phyloP scores from a whole-genome alignment of 2,329 filamentous ascomycete species.

The Grosmannia clavigera region DNA sequence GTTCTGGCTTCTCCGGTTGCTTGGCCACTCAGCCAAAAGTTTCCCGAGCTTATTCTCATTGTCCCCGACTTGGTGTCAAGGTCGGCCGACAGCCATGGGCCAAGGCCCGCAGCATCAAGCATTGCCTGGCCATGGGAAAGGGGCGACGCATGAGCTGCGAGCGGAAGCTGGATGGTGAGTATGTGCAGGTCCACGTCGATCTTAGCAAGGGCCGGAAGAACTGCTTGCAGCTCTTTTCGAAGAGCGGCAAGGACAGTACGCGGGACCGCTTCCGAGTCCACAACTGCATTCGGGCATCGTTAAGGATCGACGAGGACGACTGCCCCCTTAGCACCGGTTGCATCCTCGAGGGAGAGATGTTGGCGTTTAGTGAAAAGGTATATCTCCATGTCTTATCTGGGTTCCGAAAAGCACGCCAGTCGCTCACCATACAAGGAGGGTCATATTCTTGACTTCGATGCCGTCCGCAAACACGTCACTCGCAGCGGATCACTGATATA shows the following conservation, averaged over 20 bases:
- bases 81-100: conserved; percentile 51
- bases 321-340: conserved; percentile 53
- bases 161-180: conserved; percentile 78
- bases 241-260: conserved; percentile 84
- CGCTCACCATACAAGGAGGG: conserved; percentile 27
- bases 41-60: background rate
- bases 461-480: conserved; percentile 67
- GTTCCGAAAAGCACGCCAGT: background rate
- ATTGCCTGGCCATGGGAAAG: conserved; percentile 55
- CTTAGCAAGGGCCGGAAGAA: conserved; percentile 34
- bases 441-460: conserved; percentile 63
- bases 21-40: background rate
- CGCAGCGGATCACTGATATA: conserved; percentile 46
- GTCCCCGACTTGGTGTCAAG: conserved; percentile 46
- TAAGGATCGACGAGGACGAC: conserved; percentile 45
- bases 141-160: conserved; percentile 55
- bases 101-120: conserved; percentile 59
- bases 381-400: background rate
- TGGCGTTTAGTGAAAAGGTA: conserved; percentile 59
- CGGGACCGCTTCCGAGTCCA: conserved; percentile 52
- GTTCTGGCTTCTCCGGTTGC: background rate
- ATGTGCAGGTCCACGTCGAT: conserved; percentile 79
- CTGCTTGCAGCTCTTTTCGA: conserved; percentile 74
- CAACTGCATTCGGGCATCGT: conserved; percentile 45
- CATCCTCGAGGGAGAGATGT: conserved; percentile 73